Conservation (phyloP, 148 eudicot genomes). For the Silene latifolia region DNA sequence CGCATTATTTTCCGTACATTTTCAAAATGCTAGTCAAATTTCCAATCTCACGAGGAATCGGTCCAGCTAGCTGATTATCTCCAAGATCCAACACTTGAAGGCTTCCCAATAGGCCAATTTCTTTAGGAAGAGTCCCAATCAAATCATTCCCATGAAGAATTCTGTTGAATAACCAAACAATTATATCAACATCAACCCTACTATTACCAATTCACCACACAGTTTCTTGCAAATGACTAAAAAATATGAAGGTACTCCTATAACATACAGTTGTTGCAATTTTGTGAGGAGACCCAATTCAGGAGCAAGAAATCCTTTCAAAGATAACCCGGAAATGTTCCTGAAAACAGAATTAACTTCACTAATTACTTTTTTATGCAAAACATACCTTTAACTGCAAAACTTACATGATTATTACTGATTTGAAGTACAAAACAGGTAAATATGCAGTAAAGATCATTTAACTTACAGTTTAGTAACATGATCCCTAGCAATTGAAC, state of each 20-base stretch:
- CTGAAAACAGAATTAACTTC: slow-evolving; percentile 38
- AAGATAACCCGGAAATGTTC: slow-evolving; percentile 72
- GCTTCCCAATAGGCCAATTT: slow-evolving; percentile 58
- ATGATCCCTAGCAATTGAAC: slow-evolving; percentile 54
- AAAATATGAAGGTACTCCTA: too few species aligned
- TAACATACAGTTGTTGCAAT: slow-evolving; percentile 73
- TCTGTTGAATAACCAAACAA: slow-evolving; percentile 32
- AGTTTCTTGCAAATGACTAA: background rate
- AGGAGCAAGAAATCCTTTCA: slow-evolving; percentile 81
- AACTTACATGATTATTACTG: background rate
- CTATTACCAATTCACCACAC: background rate
- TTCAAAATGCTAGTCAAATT: slow-evolving; percentile 52
- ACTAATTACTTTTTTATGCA: too few species aligned
- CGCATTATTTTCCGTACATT: slow-evolving; percentile 42
- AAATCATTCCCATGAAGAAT: slow-evolving; percentile 71
- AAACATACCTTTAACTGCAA: background rate
- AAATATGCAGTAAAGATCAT: background rate
- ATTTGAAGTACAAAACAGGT: background rate
- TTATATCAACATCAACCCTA: slow-evolving; percentile 17
- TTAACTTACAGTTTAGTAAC: slow-evolving; percentile 70
- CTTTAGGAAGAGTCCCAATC: slow-evolving; percentile 81
- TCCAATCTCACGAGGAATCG: slow-evolving; percentile 75
- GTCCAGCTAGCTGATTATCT: slow-evolving; percentile 62
- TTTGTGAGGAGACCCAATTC: slow-evolving; percentile 53
- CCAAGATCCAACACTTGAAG: slow-evolving; percentile 84